Conservation (phyloP, 1,284 basidiomycete species). For the Ceratobasidium sp. region DNA sequence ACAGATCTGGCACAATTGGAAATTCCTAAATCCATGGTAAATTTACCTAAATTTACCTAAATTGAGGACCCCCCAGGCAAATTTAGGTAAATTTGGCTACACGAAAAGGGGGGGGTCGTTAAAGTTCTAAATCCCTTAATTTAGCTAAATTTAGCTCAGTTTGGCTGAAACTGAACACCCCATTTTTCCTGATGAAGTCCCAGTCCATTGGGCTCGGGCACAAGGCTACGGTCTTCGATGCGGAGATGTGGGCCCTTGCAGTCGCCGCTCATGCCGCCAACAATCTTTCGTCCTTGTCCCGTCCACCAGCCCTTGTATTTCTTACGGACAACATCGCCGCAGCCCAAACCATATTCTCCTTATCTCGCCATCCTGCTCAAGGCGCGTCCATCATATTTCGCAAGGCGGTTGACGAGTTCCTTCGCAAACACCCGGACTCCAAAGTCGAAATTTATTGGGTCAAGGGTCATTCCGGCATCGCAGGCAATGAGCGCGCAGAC, state of each 20-base stretch:
- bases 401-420: slow-evolving; percentile 13
- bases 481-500: slow-evolving; percentile 48
- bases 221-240: neutral
- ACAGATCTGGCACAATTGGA: too few species aligned
- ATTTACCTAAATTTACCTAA: too few species aligned
- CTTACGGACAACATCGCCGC: slow-evolving; percentile 15
- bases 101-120: too few species aligned
- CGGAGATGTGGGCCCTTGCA: neutral
- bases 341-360: neutral
- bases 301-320: neutral
- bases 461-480: slow-evolving; percentile 50
- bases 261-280: neutral
- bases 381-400: slow-evolving; percentile 2
- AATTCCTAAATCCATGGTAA: too few species aligned
- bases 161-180: too few species aligned
- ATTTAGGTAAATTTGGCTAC: too few species aligned
- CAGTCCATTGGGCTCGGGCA: too few species aligned
- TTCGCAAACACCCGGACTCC: neutral
- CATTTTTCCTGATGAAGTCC: too few species aligned
- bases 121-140: too few species aligned
- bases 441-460: slow-evolving; percentile 50
- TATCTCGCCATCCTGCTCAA: slow-evolving; percentile 10
- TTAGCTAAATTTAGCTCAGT: too few species aligned
- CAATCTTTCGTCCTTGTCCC: neutral
- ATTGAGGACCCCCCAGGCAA: too few species aligned